These are phyloP conservation scores for Pittosporum tobira DNA, from an alignment of 129 eudicot species.

Conservation along the genomic window DNA sequence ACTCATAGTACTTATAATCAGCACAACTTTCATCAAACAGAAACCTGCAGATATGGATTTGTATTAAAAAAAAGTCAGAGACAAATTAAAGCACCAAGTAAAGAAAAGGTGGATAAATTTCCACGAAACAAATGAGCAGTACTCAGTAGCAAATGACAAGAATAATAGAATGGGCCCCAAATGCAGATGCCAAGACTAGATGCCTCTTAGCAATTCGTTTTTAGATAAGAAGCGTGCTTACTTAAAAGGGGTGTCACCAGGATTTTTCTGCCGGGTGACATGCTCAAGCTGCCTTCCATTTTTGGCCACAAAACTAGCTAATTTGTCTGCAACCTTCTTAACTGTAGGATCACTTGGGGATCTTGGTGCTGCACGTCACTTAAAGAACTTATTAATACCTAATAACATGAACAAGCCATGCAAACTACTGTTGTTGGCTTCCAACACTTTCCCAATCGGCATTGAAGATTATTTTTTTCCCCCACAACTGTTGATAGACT, in stretches of 20 bases:
- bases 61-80: not conserved
- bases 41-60: constrained; percentile 44
- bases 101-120: not conserved
- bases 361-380: constrained; percentile 97
- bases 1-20: constrained; percentile 86
- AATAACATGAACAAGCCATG: constrained; percentile 68
- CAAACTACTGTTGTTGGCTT: constrained; percentile 65
- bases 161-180: not conserved
- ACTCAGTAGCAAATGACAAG: not conserved
- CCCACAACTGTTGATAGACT: constrained; percentile 49
- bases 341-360: constrained; percentile 82
- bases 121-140: not conserved
- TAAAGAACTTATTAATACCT: constrained; percentile 94
- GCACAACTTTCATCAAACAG: constrained; percentile 77
- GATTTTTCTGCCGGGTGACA: constrained; percentile 84
- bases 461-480: constrained; percentile 58
- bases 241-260: constrained; percentile 96
- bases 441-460: constrained; percentile 71
- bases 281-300: constrained; percentile 93
- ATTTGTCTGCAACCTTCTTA: constrained; percentile 84
- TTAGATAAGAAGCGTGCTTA: constrained; percentile 31
- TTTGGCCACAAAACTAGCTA: constrained; percentile 98
- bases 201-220: too few species aligned
- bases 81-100: not conserved
- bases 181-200: too few species aligned